These are phyloP conservation scores for Chrysanthemum lavandulifolium DNA, from an alignment of 129 eudicot genomes.

Conservation along the genomic window DNA sequence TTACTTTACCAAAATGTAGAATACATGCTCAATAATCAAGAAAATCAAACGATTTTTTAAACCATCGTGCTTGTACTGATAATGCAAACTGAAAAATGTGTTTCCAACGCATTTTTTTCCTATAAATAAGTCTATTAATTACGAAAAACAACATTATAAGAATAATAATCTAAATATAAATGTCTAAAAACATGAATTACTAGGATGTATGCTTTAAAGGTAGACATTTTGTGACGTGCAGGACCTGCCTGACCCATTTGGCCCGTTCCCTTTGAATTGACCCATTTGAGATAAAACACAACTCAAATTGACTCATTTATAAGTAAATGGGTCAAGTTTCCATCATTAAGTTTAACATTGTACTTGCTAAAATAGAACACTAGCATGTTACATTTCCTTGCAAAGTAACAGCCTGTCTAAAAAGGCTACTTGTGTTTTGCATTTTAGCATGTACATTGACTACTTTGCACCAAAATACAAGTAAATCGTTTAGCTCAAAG, in stretches of 20 bases:
- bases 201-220: background rate
- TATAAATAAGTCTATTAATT: background rate
- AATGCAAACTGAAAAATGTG: background rate
- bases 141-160: background rate
- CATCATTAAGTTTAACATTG: background rate
- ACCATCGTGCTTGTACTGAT: background rate
- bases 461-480: conserved; percentile 12
- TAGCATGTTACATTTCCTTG: background rate
- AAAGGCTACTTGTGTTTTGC: background rate
- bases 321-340: background rate
- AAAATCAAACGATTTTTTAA: background rate
- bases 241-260: background rate
- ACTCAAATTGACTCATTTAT: background rate
- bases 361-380: background rate
- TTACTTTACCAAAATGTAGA: background rate
- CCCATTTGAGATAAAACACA: background rate
- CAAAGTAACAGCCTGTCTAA: background rate
- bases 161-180: background rate
- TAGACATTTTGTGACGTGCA: background rate
- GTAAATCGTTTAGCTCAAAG: conserved; percentile 14
- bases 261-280: background rate
- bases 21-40: background rate
- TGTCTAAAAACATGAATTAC: background rate
- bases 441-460: background rate
- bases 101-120: background rate